Evolutionary conservation across 768 basidiomycete genomes (phyloP).

Genomic region (Hygrophoropsis aurantiaca): DNA sequence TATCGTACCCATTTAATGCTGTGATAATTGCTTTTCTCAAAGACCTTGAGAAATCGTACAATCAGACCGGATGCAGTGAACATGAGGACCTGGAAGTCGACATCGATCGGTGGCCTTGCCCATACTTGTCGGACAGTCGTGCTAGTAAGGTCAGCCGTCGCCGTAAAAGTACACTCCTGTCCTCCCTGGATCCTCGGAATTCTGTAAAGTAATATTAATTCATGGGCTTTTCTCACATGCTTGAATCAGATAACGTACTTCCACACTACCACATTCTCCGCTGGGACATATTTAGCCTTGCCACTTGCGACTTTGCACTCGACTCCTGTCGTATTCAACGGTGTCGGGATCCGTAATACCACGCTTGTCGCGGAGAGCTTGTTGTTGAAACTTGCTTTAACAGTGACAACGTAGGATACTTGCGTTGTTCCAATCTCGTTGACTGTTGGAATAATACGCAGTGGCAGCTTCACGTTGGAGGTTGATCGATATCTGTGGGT

Average conservation of each 20-base stretch:
- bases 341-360: constrained; percentile 92
- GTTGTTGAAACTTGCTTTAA: constrained; percentile 86
- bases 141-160: constrained; percentile 77
- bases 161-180: constrained; percentile 84
- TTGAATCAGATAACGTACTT: constrained; percentile 62
- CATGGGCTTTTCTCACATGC: background rate
- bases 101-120: constrained; percentile 96
- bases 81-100: constrained; percentile 99
- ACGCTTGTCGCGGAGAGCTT: constrained; percentile 94
- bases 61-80: constrained; percentile 95
- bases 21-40: constrained; percentile 93
- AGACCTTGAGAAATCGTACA: constrained; percentile 96
- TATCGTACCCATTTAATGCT: constrained; percentile 97
- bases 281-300: constrained; percentile 97
- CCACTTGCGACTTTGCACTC: constrained; percentile 90
- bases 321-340: constrained; percentile 88
- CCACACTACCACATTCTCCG: constrained; percentile 96
- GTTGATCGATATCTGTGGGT: constrained; percentile 85
- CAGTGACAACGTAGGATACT: constrained; percentile 86
- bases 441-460: constrained; percentile 86
- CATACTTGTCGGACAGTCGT: constrained; percentile 94
- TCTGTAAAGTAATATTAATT: constrained; percentile 42
- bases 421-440: constrained; percentile 90
- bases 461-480: constrained; percentile 91
- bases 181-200: constrained; percentile 91